These are phyloP conservation scores for Carpinus fangiana DNA, from an alignment of 306 rosid genomes.

Conservation along the genomic window DNA sequence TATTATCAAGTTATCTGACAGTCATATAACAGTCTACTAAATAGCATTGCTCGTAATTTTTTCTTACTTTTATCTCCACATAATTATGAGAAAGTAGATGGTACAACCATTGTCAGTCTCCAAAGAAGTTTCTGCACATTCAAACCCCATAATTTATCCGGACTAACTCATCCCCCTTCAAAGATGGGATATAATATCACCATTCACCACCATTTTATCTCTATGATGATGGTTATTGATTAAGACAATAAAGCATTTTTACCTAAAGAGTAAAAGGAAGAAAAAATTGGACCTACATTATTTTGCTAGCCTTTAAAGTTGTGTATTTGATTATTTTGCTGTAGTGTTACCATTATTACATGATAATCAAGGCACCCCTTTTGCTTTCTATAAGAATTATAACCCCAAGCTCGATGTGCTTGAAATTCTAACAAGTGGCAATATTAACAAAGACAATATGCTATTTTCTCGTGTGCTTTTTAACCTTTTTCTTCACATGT, in stretches of 20 bases:
- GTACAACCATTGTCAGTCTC: not conserved
- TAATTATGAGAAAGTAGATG: conserved; percentile 18
- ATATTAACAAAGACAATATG: not conserved
- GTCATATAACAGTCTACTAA: no score
- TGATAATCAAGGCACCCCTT: conserved; percentile 6
- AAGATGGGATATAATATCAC: conserved; percentile 16
- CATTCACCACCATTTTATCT: not conserved
- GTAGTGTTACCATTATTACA: conserved; percentile 5
- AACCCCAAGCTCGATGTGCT: conserved; percentile 8
- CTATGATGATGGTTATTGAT: conserved; percentile 23
- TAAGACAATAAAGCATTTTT: conserved; percentile 24
- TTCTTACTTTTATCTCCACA: conserved; percentile 1
- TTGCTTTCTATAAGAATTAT: conserved; percentile 6
- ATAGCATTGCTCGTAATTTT: not conserved
- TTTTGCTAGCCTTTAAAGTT: conserved; percentile 7
- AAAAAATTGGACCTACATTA: conserved; percentile 5
- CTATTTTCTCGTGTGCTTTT: conserved; percentile 15
- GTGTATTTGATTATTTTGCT: not conserved
- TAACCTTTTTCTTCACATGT: conserved; percentile 20
- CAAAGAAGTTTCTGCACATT: conserved; percentile 14
- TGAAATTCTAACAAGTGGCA: conserved; percentile 7
- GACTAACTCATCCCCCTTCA: conserved; percentile 18
- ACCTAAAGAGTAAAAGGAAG: conserved; percentile 5
- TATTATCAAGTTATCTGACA: no score
- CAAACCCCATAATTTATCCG: conserved; percentile 29